These are phyloP conservation scores for Fusarium mangiferae DNA, from an alignment of 2,329 filamentous ascomycete species.

Conservation along the genomic window DNA sequence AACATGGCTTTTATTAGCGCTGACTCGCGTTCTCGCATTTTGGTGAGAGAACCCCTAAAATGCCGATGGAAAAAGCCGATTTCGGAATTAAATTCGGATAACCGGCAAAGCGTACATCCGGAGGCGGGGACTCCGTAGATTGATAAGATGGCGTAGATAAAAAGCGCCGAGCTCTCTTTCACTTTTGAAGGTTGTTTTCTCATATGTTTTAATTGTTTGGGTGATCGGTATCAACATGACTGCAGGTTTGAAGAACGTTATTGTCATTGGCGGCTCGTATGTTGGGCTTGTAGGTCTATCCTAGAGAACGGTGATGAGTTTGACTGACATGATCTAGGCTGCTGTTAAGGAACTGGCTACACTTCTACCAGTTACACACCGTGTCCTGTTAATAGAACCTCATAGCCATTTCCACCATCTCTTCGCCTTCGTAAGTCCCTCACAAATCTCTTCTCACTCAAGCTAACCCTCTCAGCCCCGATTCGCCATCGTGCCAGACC, in stretches of 20 bases:
- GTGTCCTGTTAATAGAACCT: conserved; percentile 59
- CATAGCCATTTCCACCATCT: conserved; percentile 63
- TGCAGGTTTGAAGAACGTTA: conserved; percentile 37
- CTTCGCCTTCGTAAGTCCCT: conserved; percentile 53
- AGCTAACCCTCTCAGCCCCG: conserved; percentile 48
- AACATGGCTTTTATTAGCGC: not conserved
- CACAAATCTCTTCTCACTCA: not conserved
- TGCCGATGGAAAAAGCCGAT: conserved; percentile 15
- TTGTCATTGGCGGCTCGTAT: conserved; percentile 44
- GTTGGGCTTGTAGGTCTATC: conserved; percentile 37
- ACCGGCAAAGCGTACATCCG: conserved; percentile 23
- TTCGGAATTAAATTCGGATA: conserved; percentile 23
- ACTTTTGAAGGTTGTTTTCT: no score
- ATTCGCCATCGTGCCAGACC: conserved; percentile 54
- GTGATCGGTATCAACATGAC: conserved; percentile 6
- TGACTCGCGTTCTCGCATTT: not conserved
- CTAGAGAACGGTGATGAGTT: not conserved
- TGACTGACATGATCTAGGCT: conserved; percentile 19
- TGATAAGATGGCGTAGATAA: conserved; percentile 27
- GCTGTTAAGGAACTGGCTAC: conserved; percentile 40
- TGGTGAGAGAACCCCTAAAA: not conserved
- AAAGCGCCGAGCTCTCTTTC: not conserved
- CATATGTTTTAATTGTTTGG: no score
- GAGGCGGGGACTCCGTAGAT: conserved; percentile 3
- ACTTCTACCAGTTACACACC: conserved; percentile 34